phyloP scores from a whole-genome alignment of 1,284 basidiomycete genomes.

The Irpex rosettiformis region DNA sequence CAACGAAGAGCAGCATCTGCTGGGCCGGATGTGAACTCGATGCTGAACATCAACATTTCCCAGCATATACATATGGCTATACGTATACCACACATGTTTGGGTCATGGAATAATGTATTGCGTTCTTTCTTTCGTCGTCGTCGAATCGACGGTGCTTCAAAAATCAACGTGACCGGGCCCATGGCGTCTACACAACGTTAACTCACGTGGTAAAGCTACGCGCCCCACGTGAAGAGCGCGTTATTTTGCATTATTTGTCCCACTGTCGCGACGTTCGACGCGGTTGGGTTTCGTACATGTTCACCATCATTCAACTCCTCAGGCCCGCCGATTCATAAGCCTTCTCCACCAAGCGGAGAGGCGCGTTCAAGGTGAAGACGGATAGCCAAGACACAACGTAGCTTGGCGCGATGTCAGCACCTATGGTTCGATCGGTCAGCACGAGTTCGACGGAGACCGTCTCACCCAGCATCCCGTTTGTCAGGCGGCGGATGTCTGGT shows the following conservation, averaged over 20 bases:
- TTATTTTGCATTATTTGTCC: slow-evolving; percentile 2
- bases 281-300: slow-evolving; percentile 2
- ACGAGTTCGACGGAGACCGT: background rate
- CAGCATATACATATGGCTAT: background rate
- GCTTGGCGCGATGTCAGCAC: slow-evolving; percentile 11
- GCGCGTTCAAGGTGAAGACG: background rate
- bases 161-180: too few species aligned
- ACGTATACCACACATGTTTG: too few species aligned
- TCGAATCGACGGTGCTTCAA: too few species aligned
- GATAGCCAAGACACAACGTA: background rate
- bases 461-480: slow-evolving; percentile 13
- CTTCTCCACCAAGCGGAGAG: background rate
- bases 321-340: slow-evolving; percentile 1
- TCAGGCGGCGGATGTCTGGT: slow-evolving; percentile 25
- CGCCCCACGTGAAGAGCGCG: slow-evolving; percentile 1
- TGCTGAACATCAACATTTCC: background rate
- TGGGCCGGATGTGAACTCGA: background rate
- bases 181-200: background rate
- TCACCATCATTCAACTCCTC: background rate
- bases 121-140: too few species aligned
- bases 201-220: background rate
- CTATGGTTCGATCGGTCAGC: background rate
- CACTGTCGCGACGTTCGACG: background rate
- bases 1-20: background rate
- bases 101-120: too few species aligned